These are phyloP conservation scores for Gossypium laxum DNA, from an alignment of 441 rosid species.

Conservation along the genomic window DNA sequence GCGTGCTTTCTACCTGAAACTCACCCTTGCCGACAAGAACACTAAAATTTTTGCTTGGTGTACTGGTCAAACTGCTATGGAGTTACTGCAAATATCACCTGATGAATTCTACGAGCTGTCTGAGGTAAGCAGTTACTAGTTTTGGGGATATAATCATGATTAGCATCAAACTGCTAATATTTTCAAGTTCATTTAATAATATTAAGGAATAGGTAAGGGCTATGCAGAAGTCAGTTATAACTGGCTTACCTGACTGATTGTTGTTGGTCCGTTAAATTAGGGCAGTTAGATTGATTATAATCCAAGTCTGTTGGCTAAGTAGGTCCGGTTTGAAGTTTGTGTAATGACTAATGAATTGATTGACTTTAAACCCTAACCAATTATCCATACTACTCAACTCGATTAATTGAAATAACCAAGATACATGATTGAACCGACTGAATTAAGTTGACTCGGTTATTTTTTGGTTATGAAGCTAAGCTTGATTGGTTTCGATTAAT, in stretches of 20 bases:
- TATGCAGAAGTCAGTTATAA: neutral
- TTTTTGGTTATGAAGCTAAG: too few species aligned
- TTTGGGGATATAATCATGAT: neutral
- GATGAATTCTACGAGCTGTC: conserved; percentile 71
- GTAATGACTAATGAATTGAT: too few species aligned
- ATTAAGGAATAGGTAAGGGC: neutral
- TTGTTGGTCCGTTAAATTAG: too few species aligned
- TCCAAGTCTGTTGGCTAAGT: too few species aligned
- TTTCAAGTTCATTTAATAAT: neutral
- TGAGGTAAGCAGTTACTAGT: conserved; percentile 41
- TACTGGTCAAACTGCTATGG: conserved; percentile 69
- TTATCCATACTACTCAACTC: too few species aligned
- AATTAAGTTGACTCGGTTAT: too few species aligned
- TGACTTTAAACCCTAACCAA: too few species aligned
- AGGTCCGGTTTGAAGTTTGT: too few species aligned
- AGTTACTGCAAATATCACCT: conserved; percentile 75
- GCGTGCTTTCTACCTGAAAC: conserved; percentile 41
- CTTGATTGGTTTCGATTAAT: neutral
- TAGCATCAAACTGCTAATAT: neutral
- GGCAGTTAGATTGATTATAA: too few species aligned
- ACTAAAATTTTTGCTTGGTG: conserved; percentile 62
- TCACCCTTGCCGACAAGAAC: conserved; percentile 45
- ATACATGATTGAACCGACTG: too few species aligned
- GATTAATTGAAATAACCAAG: too few species aligned
- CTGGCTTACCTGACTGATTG: neutral